Evolutionary conservation across 352 stramenopile genomes (phyloP).

Genomic region (Pythium aquatile): DNA sequence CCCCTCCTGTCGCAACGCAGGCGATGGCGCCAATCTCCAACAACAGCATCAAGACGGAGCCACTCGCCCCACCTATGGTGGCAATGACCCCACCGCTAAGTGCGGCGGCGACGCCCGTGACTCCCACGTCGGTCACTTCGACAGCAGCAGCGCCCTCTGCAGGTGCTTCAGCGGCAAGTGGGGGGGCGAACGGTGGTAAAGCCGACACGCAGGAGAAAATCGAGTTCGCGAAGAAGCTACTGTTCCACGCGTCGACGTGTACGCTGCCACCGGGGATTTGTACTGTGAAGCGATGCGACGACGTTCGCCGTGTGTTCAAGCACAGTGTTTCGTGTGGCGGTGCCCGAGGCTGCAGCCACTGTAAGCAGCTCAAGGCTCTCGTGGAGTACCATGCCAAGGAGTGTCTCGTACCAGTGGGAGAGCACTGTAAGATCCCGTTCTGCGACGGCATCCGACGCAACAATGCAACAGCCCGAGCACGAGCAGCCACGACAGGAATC

Average conservation of each 20-base stretch:
- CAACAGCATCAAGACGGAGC: conserved; percentile 19
- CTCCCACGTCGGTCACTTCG: conserved; percentile 9
- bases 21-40: background rate
- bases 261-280: conserved; percentile 55
- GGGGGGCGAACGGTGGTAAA: background rate
- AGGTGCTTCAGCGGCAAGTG: background rate
- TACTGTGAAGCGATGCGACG: conserved; percentile 85
- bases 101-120: background rate
- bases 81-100: background rate
- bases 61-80: background rate
- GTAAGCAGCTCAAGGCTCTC: conserved; percentile 77
- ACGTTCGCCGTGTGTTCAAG: conserved; percentile 84
- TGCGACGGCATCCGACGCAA: conserved; percentile 68
- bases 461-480: conserved; percentile 40
- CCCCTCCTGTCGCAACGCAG: background rate
- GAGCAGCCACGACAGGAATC: conserved; percentile 14
- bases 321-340: conserved; percentile 77
- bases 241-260: conserved; percentile 77
- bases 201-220: conserved; percentile 77
- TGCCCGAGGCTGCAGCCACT: conserved; percentile 69
- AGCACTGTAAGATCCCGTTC: conserved; percentile 84
- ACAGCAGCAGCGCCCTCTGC: conserved; percentile 19
- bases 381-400: conserved; percentile 87
- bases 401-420: conserved; percentile 50
- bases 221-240: conserved; percentile 76